Evolutionary conservation across 495 filamentous ascomycete genomes (phyloP).

Genomic region (Penicillium silybi): DNA sequence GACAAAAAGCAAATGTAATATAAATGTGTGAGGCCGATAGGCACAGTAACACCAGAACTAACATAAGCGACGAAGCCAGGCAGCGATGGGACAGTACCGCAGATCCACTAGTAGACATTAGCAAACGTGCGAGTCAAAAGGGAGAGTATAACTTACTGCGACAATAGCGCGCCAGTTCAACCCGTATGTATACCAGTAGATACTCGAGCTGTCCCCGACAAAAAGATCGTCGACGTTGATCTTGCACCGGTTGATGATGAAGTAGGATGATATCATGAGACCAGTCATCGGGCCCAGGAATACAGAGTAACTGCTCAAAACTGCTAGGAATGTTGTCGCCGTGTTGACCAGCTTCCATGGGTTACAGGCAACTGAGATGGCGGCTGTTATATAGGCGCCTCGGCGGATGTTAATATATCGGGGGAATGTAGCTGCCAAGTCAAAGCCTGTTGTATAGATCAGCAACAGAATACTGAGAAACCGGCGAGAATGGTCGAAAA

Average conservation of each 20-base stretch:
- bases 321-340: slow-evolving; percentile 44
- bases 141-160: slow-evolving; percentile 14
- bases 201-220: neutral
- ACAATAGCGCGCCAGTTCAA: slow-evolving; percentile 30
- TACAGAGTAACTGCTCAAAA: slow-evolving; percentile 46
- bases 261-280: slow-evolving; percentile 39
- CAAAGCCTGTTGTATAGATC: slow-evolving; percentile 12
- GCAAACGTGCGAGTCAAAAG: neutral
- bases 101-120: slow-evolving; percentile 14
- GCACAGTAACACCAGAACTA: slow-evolving; percentile 14
- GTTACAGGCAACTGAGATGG: slow-evolving; percentile 44
- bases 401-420: slow-evolving; percentile 49
- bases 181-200: slow-evolving; percentile 31
- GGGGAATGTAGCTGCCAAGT: slow-evolving; percentile 43
- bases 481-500: neutral
- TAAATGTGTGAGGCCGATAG: slow-evolving; percentile 18
- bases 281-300: slow-evolving; percentile 46
- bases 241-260: slow-evolving; percentile 32
- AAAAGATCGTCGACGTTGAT: slow-evolving; percentile 18
- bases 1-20: slow-evolving; percentile 28
- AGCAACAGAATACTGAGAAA: neutral
- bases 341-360: slow-evolving; percentile 51
- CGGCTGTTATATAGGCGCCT: slow-evolving; percentile 37
- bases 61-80: slow-evolving; percentile 25
- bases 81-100: slow-evolving; percentile 21